A percentile compares a stretch with the other conserved stretches of the same genome.
Evolutionary conservation across 202 grass and related monocot species (phyloP).

Genomic region (Hordeum pubiflorum): DNA sequence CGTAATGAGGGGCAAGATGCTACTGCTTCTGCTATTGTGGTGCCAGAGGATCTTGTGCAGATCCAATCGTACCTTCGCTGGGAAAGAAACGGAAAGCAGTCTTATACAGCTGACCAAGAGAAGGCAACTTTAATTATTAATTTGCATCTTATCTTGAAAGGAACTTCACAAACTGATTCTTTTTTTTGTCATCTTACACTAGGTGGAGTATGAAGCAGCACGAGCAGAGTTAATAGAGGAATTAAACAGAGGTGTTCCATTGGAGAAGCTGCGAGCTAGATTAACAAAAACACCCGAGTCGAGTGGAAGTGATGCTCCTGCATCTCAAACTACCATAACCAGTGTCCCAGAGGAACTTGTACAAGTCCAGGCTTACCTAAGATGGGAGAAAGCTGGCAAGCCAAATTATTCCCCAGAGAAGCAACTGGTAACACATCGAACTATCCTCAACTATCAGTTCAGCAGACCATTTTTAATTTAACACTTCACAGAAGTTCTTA

Average conservation of each 20-base stretch:
- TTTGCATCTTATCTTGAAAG: neutral
- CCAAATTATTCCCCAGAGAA: constrained; percentile 85
- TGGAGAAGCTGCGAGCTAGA: constrained; percentile 67
- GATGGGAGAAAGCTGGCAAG: constrained; percentile 93
- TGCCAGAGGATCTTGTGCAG: constrained; percentile 95
- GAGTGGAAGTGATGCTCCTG: constrained; percentile 30
- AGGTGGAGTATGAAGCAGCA: constrained; percentile 93
- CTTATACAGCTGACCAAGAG: constrained; percentile 87
- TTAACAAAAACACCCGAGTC: constrained; percentile 63
- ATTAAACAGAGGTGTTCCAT: constrained; percentile 62
- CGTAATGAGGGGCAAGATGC: constrained; percentile 25
- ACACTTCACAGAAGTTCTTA: constrained; percentile 3
- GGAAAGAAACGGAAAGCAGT: constrained; percentile 90
- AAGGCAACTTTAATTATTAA: constrained; percentile 39
- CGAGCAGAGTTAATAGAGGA: constrained; percentile 77
- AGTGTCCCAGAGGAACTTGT: constrained; percentile 69
- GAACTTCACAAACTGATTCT: neutral
- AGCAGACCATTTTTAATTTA: neutral
- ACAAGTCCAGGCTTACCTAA: constrained; percentile 78
- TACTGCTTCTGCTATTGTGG: constrained; percentile 35
- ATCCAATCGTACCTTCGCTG: constrained; percentile 94
- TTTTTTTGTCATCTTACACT: constrained; percentile 25
- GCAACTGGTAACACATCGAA: constrained; percentile 54
- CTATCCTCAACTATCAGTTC: neutral
- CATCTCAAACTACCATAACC: constrained; percentile 16